Evolutionary conservation across 192 early-diverging fungal genomes (phyloP).

Genomic region (Backusella liffmaniae): DNA sequence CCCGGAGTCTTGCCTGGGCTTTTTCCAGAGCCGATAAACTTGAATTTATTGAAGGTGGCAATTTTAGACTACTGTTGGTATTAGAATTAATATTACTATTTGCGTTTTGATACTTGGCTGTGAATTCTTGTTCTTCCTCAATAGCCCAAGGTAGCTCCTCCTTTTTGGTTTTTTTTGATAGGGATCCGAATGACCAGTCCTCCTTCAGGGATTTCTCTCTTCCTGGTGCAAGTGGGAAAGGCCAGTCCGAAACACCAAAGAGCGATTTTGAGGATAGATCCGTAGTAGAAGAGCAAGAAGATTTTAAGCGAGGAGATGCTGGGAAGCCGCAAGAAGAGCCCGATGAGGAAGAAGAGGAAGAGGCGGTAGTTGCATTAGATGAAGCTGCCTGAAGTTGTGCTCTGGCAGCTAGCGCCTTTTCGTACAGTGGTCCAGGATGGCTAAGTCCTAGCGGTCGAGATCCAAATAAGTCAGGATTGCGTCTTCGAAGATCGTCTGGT

Average conservation of each 20-base stretch:
- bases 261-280: conserved; percentile 4
- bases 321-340: conserved; percentile 3
- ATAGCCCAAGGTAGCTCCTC: conserved; percentile 17
- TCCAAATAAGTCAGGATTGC: conserved; percentile 26
- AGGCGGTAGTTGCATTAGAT: neutral
- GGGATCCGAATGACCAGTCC: conserved; percentile 9
- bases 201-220: conserved; percentile 2
- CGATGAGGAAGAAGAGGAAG: neutral
- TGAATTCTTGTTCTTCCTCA: conserved; percentile 2
- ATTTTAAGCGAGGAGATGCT: neutral
- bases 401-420: conserved; percentile 31
- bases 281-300: neutral
- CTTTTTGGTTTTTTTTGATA: conserved; percentile 16
- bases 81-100: neutral
- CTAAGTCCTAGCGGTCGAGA: conserved; percentile 20
- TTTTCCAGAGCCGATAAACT: conserved; percentile 21
- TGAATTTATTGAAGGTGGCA: neutral
- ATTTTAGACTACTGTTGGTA: neutral
- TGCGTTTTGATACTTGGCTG: neutral
- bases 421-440: conserved; percentile 21
- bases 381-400: conserved; percentile 21
- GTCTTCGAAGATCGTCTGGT: conserved; percentile 32
- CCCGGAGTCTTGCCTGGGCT: conserved; percentile 22
- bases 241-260: conserved; percentile 25
- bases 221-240: conserved; percentile 17